These are phyloP conservation scores for Neurospora africana DNA, from an alignment of 495 filamentous ascomycete species.

Conservation along the genomic window DNA sequence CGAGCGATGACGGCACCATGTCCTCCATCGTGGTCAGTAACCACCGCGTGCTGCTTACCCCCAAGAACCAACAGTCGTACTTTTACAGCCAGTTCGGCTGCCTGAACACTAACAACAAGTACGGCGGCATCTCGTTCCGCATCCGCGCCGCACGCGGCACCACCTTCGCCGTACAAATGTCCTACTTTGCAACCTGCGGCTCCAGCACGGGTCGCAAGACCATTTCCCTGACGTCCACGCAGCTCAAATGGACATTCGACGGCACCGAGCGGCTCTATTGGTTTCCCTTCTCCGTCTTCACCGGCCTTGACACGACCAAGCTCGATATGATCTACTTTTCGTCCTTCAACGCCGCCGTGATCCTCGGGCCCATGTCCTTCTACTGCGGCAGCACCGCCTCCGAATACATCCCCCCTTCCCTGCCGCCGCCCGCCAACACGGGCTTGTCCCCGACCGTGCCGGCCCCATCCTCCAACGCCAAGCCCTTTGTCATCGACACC, in stretches of 20 bases:
- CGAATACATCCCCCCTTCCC: conserved; percentile 40
- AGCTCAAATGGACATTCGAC: conserved; percentile 52
- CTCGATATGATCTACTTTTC: conserved; percentile 42
- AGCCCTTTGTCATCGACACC: conserved; percentile 54
- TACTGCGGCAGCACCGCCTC: conserved; percentile 45
- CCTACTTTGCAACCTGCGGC: conserved; percentile 31
- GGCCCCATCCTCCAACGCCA: conserved; percentile 37
- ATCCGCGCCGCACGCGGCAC: conserved; percentile 46
- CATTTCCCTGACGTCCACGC: conserved; percentile 28
- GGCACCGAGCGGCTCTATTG: conserved; percentile 51
- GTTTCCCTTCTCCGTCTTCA: conserved; percentile 44
- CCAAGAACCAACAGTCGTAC: conserved; percentile 38
- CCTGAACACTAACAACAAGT: conserved; percentile 36
- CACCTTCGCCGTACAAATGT: conserved; percentile 43
- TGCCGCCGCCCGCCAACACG: conserved; percentile 12
- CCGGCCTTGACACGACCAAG: conserved; percentile 41
- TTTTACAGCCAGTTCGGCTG: conserved; percentile 52
- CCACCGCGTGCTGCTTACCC: conserved; percentile 42
- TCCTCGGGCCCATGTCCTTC: conserved; percentile 47
- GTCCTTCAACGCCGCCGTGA: conserved; percentile 34
- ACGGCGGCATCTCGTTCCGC: conserved; percentile 49
- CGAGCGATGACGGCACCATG: conserved; percentile 52
- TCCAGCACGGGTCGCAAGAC: conserved; percentile 30
- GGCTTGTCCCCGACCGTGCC: conserved; percentile 30
- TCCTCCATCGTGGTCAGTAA: conserved; percentile 42